Conservation (phyloP, 208 protist species). For the Perkinsela sp. region DNA sequence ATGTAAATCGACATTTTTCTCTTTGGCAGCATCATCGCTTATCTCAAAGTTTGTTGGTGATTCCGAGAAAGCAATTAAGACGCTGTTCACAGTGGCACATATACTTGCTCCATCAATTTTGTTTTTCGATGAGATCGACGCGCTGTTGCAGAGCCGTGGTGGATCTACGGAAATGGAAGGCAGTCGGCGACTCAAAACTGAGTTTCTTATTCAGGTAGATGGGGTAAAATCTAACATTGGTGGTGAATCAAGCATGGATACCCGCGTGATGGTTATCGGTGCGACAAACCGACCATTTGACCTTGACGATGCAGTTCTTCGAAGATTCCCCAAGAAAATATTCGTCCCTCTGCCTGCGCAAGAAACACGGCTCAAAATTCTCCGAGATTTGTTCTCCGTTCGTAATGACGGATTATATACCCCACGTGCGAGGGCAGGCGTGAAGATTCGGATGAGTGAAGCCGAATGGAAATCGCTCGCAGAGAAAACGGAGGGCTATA, state of each 20-base stretch:
- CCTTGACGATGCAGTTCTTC: constrained; percentile 66
- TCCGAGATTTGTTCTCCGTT: constrained; percentile 6
- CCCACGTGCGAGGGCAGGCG: background rate
- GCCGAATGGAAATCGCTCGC: background rate
- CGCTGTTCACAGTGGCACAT: constrained; percentile 72
- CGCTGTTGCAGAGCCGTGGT: constrained; percentile 58
- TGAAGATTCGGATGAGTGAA: background rate
- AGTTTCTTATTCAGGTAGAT: constrained; percentile 72
- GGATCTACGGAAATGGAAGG: constrained; percentile 53
- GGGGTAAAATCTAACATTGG: constrained; percentile 34
- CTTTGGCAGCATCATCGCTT: constrained; percentile 79
- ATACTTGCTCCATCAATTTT: constrained; percentile 79
- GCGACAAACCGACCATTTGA: constrained; percentile 75
- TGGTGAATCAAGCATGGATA: background rate
- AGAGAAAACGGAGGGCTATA: background rate
- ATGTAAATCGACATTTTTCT: constrained; percentile 93
- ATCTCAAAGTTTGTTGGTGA: constrained; percentile 91
- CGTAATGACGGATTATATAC: background rate
- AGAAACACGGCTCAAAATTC: constrained; percentile 21
- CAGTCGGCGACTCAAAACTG: constrained; percentile 67
- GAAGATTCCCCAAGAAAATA: constrained; percentile 62
- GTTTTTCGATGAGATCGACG: constrained; percentile 99
- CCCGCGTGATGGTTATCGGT: constrained; percentile 50
- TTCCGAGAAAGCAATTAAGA: constrained; percentile 81
- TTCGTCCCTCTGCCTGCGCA: constrained; percentile 48